These are phyloP conservation scores for Calycina herbarum DNA, from an alignment of 2,329 filamentous ascomycete species.

Conservation along the genomic window DNA sequence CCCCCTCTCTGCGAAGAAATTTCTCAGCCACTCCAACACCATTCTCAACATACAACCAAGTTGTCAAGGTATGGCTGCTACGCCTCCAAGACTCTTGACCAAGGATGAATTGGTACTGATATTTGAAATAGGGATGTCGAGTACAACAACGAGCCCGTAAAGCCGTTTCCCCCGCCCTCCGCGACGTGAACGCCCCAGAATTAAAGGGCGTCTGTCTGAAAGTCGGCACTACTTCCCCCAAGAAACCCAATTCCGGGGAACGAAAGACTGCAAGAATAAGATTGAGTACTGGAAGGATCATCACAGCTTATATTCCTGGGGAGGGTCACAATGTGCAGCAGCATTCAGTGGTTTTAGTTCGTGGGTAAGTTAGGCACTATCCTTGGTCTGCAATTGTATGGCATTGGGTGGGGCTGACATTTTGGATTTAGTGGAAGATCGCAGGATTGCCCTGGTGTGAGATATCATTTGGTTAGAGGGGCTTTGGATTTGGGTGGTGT, in stretches of 20 bases:
- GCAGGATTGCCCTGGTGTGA: conserved; percentile 98
- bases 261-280: conserved; percentile 92
- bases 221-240: conserved; percentile 89
- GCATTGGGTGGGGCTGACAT: conserved; percentile 1
- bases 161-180: conserved; percentile 82
- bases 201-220: conserved; percentile 96
- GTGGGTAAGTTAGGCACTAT: conserved; percentile 50
- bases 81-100: background rate
- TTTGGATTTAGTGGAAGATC: conserved; percentile 58
- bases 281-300: conserved; percentile 79
- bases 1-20: conserved; percentile 23
- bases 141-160: conserved; percentile 79
- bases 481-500: conserved; percentile 95
- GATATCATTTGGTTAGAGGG: conserved; percentile 90
- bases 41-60: conserved; percentile 36
- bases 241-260: conserved; percentile 98
- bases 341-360: conserved; percentile 95
- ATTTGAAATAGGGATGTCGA: conserved; percentile 61
- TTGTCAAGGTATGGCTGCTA: conserved; percentile 29
- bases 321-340: conserved; percentile 99
- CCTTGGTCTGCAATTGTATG: background rate
- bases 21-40: conserved; percentile 36
- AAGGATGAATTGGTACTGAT: conserved; percentile 10
- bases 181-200: conserved; percentile 66
- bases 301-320: conserved; percentile 93